Base-by-base conservation (phyloP, 2,329 filamentous ascomycete genomes). In the Fusarium nelsonii region DNA sequence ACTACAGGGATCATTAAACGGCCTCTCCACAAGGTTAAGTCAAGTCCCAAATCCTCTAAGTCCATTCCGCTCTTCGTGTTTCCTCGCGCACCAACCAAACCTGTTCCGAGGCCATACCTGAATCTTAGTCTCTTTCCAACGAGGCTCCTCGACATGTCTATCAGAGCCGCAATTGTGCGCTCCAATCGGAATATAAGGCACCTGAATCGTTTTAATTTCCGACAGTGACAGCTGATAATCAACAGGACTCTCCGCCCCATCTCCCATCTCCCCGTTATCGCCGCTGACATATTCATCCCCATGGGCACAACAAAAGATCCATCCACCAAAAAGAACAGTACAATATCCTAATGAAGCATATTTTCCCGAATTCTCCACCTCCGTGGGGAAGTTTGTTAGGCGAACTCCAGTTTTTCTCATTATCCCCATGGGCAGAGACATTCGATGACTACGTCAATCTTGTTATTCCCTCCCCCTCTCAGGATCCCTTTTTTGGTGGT, bases 161-260 rank as follows among this genome's bases (percentile, higher is more conserved):
- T 43, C 36, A 59, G 58, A 63, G 58, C 58, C 41, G 59, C 58
- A 63, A 39, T 41, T 56, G 59, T n/a, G 59, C 59, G 58, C 59
- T 28, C 58, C 59, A 63, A 63, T 63, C 59, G 33, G 58, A 58
- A 14, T 40, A 32, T 39, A 49, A 18, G 33, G 53, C 18, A 16
- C 23, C 33, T 23, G 46, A 37, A 30, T 32, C 16, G 14, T 18
- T 2, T 50, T 56, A 56, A 56, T 56, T 49, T 56, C 53, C 53
- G 53, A 50, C 23, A 23, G 23, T 23, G 23, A 23, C 23, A 30
- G 10, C 11, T 37, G 41, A 55, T 23, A 23, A 23, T 23, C 52
- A 53, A 53, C 30, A 48, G 32, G 30, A 37, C 32, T 37, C 39
- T 36, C 28, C 53, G 33, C 39, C 48, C 15, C 23, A 23, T 23